A percentile compares a stretch with the other conserved stretches of the same genome.
Evolutionary conservation across 2,329 filamentous ascomycete species (phyloP).

Genomic region (Xylaria sp.): DNA sequence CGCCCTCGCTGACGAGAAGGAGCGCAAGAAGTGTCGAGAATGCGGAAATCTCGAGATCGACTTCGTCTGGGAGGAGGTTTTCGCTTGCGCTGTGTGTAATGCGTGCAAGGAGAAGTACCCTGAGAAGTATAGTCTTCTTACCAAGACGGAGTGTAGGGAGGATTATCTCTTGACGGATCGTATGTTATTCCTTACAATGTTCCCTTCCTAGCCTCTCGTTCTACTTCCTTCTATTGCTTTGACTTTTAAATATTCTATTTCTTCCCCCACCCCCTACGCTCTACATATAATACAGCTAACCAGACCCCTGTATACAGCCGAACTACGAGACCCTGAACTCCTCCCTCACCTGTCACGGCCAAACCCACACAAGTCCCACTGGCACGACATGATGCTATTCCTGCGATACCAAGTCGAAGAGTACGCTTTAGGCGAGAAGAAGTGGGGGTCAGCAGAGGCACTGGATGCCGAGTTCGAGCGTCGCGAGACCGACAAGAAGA

Average conservation of each 20-base stretch:
- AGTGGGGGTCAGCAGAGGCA: conserved; percentile 89
- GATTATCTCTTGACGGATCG: conserved; percentile 95
- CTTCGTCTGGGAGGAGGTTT: conserved; percentile 91
- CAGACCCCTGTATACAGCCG: conserved; percentile 64
- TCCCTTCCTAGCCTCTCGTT: not conserved
- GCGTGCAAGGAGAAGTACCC: conserved; percentile 88
- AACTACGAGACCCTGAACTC: conserved; percentile 87
- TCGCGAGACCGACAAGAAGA: conserved; percentile 82
- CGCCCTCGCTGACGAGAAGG: conserved; percentile 70
- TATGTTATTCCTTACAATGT: conserved; percentile 55
- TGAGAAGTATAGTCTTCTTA: conserved; percentile 93
- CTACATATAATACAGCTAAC: not conserved
- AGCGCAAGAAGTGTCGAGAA: conserved; percentile 81
- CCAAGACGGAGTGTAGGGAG: conserved; percentile 95
- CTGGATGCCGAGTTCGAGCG: conserved; percentile 89
- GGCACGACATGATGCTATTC: conserved; percentile 99
- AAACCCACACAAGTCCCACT: conserved; percentile 94
- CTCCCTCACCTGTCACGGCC: conserved; percentile 88
- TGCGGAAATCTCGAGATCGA: conserved; percentile 89
- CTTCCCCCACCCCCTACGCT: not conserved
- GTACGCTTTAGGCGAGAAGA: conserved; percentile 79
- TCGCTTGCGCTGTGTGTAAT: conserved; percentile 78
- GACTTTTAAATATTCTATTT: not conserved
- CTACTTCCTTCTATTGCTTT: not conserved
- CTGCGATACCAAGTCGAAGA: conserved; percentile 93